These are phyloP conservation scores for Xylaria acuta DNA, from an alignment of 495 filamentous ascomycete genomes.

Conservation along the genomic window DNA sequence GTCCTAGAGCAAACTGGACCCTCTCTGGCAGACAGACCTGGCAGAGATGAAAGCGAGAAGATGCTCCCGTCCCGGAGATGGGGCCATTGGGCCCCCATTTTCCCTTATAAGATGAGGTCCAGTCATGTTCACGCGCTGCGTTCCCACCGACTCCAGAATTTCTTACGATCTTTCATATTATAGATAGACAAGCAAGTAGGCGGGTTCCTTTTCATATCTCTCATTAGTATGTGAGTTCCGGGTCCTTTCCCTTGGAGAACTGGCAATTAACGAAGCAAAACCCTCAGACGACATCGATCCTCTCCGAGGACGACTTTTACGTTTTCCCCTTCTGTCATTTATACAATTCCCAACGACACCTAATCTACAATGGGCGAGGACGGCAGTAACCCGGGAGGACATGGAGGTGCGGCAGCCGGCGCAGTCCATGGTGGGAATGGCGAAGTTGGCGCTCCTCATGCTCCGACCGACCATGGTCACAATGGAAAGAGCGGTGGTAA, in stretches of 20 bases:
- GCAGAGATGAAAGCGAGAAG: slow-evolving; percentile 9
- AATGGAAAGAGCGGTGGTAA: slow-evolving; percentile 18
- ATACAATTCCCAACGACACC: neutral
- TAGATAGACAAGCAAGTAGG: neutral
- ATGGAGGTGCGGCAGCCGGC: slow-evolving; percentile 2
- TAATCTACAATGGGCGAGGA: slow-evolving; percentile 40
- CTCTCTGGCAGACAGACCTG: neutral
- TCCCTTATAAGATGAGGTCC: slow-evolving; percentile 1
- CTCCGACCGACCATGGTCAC: neutral
- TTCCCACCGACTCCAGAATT: neutral
- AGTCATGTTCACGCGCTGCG: neutral
- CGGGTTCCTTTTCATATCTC: slow-evolving; percentile 14
- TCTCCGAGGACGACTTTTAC: neutral
- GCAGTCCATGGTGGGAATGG: slow-evolving; percentile 22
- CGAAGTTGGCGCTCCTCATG: slow-evolving; percentile 24
- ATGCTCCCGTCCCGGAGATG: slow-evolving; percentile 8
- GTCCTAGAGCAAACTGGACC: slow-evolving; percentile 3
- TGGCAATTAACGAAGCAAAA: neutral
- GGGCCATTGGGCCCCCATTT: neutral
- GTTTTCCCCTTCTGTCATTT: neutral
- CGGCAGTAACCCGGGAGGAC: slow-evolving; percentile 24
- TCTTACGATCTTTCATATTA: neutral
- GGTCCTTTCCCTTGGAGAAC: neutral
- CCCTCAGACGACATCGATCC: neutral
- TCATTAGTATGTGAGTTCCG: slow-evolving; percentile 15